Conservation (phyloP, 2,329 filamentous ascomycete species). For the Colletotrichum sp. region DNA sequence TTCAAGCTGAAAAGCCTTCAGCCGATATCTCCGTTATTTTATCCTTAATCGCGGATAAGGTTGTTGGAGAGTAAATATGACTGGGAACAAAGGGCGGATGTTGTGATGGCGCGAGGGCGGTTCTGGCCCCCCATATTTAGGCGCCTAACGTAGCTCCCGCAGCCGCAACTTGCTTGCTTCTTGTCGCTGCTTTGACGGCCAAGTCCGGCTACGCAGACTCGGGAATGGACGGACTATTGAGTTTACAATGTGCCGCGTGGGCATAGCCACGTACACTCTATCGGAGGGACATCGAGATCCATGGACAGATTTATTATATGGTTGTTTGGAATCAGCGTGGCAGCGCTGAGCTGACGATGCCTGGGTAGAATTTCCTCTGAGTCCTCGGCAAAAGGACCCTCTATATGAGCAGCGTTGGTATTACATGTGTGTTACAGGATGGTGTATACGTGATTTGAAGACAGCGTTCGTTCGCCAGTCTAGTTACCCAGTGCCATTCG, state of each 20-base stretch:
- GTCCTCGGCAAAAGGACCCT: background rate
- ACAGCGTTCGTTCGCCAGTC: background rate
- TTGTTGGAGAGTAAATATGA: background rate
- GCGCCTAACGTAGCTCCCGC: background rate
- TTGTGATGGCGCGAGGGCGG: background rate
- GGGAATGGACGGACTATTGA: background rate
- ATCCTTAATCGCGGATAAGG: background rate
- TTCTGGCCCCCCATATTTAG: background rate
- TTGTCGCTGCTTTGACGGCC: background rate
- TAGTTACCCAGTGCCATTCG: background rate
- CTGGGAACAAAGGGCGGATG: background rate
- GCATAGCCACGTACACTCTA: background rate
- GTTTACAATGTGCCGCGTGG: background rate
- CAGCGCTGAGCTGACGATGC: background rate
- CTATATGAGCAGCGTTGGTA: background rate
- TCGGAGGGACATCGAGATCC: background rate
- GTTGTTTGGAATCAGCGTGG: background rate
- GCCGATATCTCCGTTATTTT: background rate
- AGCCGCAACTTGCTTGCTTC: background rate
- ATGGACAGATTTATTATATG: background rate
- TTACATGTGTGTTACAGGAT: background rate
- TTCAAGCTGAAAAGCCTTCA: background rate
- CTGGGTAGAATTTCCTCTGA: background rate
- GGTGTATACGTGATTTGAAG: background rate
- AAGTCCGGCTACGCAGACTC: background rate